These are phyloP conservation scores for Vicia faba DNA, from an alignment of 306 rosid genomes.

Conservation along the genomic window DNA sequence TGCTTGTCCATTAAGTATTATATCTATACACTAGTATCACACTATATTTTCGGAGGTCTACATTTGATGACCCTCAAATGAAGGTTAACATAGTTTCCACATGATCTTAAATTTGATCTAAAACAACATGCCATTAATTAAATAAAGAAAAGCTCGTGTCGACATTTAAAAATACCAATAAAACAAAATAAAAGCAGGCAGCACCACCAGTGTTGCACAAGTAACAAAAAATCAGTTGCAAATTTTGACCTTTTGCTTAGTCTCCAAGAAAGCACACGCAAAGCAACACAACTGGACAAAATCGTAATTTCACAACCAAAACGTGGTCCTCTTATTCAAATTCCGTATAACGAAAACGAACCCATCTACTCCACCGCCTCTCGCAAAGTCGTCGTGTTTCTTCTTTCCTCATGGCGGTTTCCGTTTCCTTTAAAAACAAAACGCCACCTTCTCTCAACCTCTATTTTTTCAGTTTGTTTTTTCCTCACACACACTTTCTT, in stretches of 20 bases:
- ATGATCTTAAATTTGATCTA: background rate
- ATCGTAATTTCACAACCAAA: background rate
- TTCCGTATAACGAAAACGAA: background rate
- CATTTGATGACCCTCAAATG: background rate
- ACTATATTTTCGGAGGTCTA: background rate
- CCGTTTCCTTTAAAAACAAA: constrained; percentile 11
- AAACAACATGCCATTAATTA: background rate
- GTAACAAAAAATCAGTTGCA: constrained; percentile 16
- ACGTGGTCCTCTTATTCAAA: constrained; percentile 18
- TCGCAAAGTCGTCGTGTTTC: background rate
- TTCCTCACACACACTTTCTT: background rate
- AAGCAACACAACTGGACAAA: background rate
- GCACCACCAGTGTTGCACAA: constrained; percentile 15
- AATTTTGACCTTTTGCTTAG: constrained; percentile 41
- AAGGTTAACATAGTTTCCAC: background rate
- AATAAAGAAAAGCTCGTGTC: background rate
- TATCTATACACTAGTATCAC: background rate
- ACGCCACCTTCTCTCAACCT: background rate
- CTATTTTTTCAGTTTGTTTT: background rate
- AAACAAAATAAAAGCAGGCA: background rate
- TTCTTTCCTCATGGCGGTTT: constrained; percentile 7
- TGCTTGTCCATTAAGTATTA: background rate
- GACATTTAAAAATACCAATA: background rate
- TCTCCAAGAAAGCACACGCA: constrained; percentile 32
- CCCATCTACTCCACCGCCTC: constrained; percentile 27